These are phyloP conservation scores for Penicillium roqueforti DNA, from an alignment of 495 filamentous ascomycete genomes.

Conservation along the genomic window DNA sequence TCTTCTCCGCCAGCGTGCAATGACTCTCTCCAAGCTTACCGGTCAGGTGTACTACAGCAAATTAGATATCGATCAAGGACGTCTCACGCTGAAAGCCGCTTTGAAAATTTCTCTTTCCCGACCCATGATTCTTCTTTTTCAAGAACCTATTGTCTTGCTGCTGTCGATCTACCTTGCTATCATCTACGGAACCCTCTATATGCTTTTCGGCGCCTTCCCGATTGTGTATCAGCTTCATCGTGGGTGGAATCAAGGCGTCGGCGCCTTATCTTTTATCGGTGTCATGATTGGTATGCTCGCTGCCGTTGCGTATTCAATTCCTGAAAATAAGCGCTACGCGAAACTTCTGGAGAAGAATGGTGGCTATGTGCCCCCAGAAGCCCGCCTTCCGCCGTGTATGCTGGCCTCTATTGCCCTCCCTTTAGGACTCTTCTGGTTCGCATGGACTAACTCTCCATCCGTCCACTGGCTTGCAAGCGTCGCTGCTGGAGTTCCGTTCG, in stretches of 20 bases:
- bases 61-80: slow-evolving; percentile 33
- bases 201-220: slow-evolving; percentile 72
- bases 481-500: slow-evolving; percentile 57
- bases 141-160: slow-evolving; percentile 52
- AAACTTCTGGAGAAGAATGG: slow-evolving; percentile 26
- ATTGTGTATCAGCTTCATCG: slow-evolving; percentile 68
- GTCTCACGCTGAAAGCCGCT: slow-evolving; percentile 19
- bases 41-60: slow-evolving; percentile 47
- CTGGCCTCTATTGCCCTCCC: slow-evolving; percentile 34
- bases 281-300: slow-evolving; percentile 72
- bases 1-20: slow-evolving; percentile 46
- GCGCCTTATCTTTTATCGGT: slow-evolving; percentile 67
- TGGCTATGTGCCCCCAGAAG: slow-evolving; percentile 35
- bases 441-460: slow-evolving; percentile 56
- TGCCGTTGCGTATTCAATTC: slow-evolving; percentile 44
- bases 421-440: slow-evolving; percentile 52
- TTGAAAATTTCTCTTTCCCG: slow-evolving; percentile 35
- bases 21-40: slow-evolving; percentile 43
- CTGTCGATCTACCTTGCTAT: slow-evolving; percentile 65
- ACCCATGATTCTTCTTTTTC: slow-evolving; percentile 36
- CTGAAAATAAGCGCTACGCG: slow-evolving; percentile 39
- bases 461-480: slow-evolving; percentile 63
- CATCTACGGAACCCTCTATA: slow-evolving; percentile 67
- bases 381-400: slow-evolving; percentile 34
- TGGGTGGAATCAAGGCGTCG: slow-evolving; percentile 63